phyloP scores from a whole-genome alignment of 345 rosid genomes.

The Brassica incana region DNA sequence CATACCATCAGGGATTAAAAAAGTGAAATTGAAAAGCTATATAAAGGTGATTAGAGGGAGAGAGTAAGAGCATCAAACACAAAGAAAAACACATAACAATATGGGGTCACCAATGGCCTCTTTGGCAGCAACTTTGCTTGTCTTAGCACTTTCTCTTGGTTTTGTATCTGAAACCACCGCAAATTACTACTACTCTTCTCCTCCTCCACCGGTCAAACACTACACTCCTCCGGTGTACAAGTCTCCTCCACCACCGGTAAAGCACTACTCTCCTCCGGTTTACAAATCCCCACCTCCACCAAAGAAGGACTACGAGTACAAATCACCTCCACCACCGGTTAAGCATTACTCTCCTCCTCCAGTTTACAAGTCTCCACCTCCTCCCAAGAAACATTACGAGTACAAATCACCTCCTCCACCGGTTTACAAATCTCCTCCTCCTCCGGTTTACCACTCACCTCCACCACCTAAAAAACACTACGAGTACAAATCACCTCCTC shows the following conservation, averaged over 20 bases:
- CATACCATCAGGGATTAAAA: conserved; percentile 4
- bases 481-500: background rate
- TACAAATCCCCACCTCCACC: background rate
- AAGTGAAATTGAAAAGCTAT: conserved; percentile 44
- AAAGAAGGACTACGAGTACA: background rate
- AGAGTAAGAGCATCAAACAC: conserved; percentile 37
- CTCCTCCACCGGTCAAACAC: conserved; percentile 43
- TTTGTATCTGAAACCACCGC: conserved; percentile 49
- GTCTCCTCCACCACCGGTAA: background rate
- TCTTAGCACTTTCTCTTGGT: conserved; percentile 47
- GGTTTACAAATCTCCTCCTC: background rate
- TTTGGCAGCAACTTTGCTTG: conserved; percentile 48
- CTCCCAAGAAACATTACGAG: background rate
- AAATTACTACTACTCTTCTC: conserved; percentile 44
- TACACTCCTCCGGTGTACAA: conserved; percentile 30
- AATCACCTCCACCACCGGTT: background rate
- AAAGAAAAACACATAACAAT: conserved; percentile 11
- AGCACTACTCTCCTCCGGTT: background rate
- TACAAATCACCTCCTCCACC: background rate
- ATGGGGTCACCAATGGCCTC: conserved; percentile 62
- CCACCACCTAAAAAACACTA: background rate
- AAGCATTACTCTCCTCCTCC: background rate
- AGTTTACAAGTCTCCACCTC: background rate
- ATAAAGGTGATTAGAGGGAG: conserved; percentile 46
- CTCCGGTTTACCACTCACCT: background rate